Conservation (phyloP, 768 basidiomycete species). For the Dentipellis sp. region DNA sequence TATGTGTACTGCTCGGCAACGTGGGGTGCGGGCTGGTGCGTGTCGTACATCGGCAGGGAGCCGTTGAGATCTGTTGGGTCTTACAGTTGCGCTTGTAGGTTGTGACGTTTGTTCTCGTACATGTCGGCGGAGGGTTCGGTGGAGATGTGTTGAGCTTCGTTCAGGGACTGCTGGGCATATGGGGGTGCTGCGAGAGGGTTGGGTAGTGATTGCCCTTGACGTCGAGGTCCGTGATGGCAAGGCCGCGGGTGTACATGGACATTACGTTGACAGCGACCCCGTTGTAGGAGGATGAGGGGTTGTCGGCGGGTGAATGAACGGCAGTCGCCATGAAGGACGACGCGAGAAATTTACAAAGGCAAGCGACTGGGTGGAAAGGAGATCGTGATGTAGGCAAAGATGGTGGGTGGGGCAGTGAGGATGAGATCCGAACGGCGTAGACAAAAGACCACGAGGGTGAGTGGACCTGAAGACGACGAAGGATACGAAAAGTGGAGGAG, state of each 20-base stretch:
- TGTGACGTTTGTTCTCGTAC: too few species aligned
- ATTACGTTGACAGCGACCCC: conserved; percentile 25
- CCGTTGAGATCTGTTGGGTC: too few species aligned
- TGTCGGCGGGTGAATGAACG: conserved; percentile 14
- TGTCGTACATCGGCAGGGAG: background rate
- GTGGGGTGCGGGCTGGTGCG: background rate
- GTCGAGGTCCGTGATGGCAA: conserved; percentile 43
- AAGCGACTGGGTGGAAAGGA: background rate
- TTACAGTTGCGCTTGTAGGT: too few species aligned
- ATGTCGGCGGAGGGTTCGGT: too few species aligned
- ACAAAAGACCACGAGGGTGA: background rate
- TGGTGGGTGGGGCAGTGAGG: conserved; percentile 1
- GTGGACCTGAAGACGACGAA: background rate
- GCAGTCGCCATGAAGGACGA: conserved; percentile 17
- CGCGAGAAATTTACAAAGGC: too few species aligned
- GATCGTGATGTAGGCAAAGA: background rate
- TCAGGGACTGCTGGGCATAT: conserved; percentile 1
- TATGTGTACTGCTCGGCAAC: too few species aligned
- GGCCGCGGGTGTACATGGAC: conserved; percentile 39
- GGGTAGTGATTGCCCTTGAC: conserved; percentile 39
- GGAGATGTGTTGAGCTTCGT: too few species aligned
- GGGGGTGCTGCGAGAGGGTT: conserved; percentile 27
- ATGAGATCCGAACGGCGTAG: background rate
- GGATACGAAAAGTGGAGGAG: background rate
- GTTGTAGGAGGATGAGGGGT: conserved; percentile 12